phyloP scores from a whole-genome alignment of 2,329 filamentous ascomycete genomes.

The Dactylellina sp. region DNA sequence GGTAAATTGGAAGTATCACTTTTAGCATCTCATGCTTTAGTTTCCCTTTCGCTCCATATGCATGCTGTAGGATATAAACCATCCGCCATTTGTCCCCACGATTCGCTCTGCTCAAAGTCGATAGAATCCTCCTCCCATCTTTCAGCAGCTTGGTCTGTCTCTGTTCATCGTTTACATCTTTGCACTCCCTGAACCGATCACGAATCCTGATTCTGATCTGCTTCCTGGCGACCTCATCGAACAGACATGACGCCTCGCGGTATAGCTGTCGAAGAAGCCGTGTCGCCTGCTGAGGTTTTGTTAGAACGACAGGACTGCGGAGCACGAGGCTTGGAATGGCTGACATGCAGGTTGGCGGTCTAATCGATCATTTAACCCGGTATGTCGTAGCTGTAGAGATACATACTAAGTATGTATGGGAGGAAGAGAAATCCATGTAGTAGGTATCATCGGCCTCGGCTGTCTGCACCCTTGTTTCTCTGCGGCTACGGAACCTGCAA shows the following conservation, averaged over 20 bases:
- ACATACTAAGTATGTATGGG: background rate
- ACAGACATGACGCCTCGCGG: constrained; percentile 59
- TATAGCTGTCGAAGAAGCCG: constrained; percentile 41
- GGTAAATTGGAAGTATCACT: no score
- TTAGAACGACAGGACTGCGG: constrained; percentile 44
- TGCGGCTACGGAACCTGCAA: constrained; percentile 40
- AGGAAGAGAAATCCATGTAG: background rate
- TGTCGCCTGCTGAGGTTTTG: constrained; percentile 42
- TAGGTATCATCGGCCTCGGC: constrained; percentile 55
- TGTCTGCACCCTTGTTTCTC: constrained; percentile 12
- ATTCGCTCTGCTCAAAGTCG: constrained; percentile 58
- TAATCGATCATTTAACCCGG: constrained; percentile 22
- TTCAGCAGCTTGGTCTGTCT: constrained; percentile 55
- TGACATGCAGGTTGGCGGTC: constrained; percentile 37
- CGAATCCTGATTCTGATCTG: constrained; percentile 57
- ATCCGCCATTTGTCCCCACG: constrained; percentile 58
- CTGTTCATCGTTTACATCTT: constrained; percentile 21
- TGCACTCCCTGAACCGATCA: constrained; percentile 55
- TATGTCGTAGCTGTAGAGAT: background rate
- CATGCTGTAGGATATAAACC: constrained; percentile 57
- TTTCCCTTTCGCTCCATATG: constrained; percentile 58
- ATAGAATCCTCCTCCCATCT: constrained; percentile 58
- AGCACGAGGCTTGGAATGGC: constrained; percentile 46
- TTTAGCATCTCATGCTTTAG: constrained; percentile 58
- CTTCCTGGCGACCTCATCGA: constrained; percentile 59